Evolutionary conservation across 139 green algal species (phyloP), one percentile per base, ranked within the genome.

Genomic region (Chlamydomonas sp.): DNA sequence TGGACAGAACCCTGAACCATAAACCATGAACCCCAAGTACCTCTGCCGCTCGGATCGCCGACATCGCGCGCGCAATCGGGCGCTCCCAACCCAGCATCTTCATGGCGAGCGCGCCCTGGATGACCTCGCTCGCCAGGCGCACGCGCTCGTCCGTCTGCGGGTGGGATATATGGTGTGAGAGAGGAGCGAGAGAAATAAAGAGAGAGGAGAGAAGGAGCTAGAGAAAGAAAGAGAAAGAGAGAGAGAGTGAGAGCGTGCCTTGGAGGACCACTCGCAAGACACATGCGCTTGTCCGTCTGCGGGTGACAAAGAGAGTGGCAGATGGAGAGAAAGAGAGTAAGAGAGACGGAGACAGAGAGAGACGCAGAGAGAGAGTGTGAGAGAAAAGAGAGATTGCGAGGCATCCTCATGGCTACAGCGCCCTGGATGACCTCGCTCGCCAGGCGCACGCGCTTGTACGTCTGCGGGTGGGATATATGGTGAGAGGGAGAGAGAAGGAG

Each of bases 131-230:
- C 26, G 81, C 81, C 50, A 95, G 80, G 22, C 85, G 78, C 43
- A 95, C 88, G 0, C 90, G 81, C 80, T 94, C 87, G 71, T 96
- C 90, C 2, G 89, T 91, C 39, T 80, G 50, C 8, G n/a, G n/a
- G n/a, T n/a, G n/a, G n/a, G n/a, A n/a, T n/a, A 63, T n/a, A 61
- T 61, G 6, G 70, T 76, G 61, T 70, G 13, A 54, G 16, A 10
- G 36, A 35, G 68, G 33, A 57, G 54, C 35, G 3, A 1, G 36
- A 24, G 26, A 31, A 22, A 22, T 0, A 0, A 6, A 10, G 26
- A 31, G 6, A 28, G 35, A 31, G 16, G n/a, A n/a, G n/a, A n/a
- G n/a, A n/a, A n/a, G n/a, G n/a, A n/a, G n/a, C n/a, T n/a, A n/a
- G n/a, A n/a, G n/a, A n/a, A n/a, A n/a, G n/a, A n/a, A n/a, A n/a